Percentiles rank a stretch among this genome's conserved stretches.
Conservation (phyloP, 208 protist genomes). For the Entamoeba histolytica region DNA sequence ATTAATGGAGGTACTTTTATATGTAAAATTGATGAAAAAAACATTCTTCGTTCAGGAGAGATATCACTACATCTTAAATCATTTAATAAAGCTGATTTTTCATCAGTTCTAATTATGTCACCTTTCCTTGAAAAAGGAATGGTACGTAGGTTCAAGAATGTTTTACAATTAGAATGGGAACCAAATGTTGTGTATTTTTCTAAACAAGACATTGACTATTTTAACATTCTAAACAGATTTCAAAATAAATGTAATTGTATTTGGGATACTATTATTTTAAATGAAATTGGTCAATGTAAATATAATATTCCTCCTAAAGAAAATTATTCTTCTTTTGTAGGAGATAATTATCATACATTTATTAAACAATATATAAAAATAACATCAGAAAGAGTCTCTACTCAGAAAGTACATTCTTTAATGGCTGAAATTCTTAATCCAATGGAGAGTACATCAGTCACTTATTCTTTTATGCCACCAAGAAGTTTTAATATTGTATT, state of each 20-base stretch:
- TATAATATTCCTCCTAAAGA: background rate
- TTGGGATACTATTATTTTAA: background rate
- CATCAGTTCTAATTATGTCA: background rate
- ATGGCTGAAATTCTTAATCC: background rate
- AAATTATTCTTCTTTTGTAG: background rate
- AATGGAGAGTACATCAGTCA: background rate
- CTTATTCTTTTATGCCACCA: background rate
- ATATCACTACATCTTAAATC: background rate
- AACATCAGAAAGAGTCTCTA: background rate
- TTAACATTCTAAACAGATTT: background rate
- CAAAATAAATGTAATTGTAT: background rate
- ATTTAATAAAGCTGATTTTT: background rate
- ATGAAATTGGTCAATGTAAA: background rate
- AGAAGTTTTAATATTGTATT: background rate
- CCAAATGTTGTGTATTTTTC: background rate
- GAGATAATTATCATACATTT: background rate
- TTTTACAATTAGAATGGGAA: background rate
- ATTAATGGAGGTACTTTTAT: background rate
- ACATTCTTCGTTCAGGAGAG: background rate
- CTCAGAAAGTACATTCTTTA: background rate
- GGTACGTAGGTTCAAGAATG: background rate
- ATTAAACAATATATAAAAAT: background rate
- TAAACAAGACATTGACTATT: background rate
- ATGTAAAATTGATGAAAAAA: background rate
- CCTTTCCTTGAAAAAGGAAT: background rate